Evolutionary conservation across 1,284 basidiomycete species (phyloP).

Genomic region (Peniophora sp.): DNA sequence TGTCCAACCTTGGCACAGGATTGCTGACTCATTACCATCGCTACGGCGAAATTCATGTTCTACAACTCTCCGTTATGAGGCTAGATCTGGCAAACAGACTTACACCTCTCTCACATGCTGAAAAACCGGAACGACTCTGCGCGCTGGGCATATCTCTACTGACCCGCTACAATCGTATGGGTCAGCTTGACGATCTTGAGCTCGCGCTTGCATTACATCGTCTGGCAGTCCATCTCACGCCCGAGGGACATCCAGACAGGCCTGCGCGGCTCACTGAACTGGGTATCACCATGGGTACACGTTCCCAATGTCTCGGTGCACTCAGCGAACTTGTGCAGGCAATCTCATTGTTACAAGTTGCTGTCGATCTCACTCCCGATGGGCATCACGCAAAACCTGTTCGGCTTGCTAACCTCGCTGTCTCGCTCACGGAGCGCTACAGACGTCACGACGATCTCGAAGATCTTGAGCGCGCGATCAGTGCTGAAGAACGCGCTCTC

Average conservation of each 20-base stretch:
- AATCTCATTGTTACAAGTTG: neutral
- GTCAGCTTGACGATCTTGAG: neutral
- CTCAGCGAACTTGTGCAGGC: slow-evolving; percentile 8
- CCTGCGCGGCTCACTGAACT: slow-evolving; percentile 14
- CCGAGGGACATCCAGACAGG: slow-evolving; percentile 2
- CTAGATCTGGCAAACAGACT: too few relatives aligned
- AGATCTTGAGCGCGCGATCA: neutral
- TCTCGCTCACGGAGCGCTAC: neutral
- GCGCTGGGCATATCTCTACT: neutral
- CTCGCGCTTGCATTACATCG: neutral
- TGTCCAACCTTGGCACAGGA: too few relatives aligned
- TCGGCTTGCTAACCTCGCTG: neutral
- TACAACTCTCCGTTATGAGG: too few relatives aligned
- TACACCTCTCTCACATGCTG: too few relatives aligned
- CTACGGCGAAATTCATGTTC: too few relatives aligned
- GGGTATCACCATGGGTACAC: slow-evolving; percentile 18
- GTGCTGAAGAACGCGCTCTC: neutral
- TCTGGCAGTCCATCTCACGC: slow-evolving; percentile 1
- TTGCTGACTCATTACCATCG: too few relatives aligned
- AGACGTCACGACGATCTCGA: neutral
- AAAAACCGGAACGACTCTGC: neutral
- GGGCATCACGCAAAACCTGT: neutral
- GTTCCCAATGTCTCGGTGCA: slow-evolving; percentile 12
- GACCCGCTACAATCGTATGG: neutral
- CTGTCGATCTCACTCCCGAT: neutral